Evolutionary conservation across 2,329 filamentous ascomycete genomes (phyloP).

Genomic region (Pseudocercospora fijiensis): DNA sequence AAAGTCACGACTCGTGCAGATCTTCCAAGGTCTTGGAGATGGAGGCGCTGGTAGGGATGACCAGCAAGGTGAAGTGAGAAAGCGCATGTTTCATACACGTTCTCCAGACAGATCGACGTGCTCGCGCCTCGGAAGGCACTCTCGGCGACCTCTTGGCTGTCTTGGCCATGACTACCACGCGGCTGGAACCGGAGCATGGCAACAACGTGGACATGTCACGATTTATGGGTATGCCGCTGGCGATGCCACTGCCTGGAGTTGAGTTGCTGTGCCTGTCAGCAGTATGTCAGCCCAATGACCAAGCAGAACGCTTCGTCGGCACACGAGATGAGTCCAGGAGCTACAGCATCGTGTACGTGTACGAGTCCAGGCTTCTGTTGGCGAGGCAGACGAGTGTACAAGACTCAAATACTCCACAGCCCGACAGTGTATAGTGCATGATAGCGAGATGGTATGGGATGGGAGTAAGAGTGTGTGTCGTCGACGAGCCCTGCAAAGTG

Average conservation of each 20-base stretch:
- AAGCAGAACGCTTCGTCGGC: not conserved
- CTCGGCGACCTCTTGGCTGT: constrained; percentile 6
- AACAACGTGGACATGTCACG: not conserved
- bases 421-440: not conserved
- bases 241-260: not conserved
- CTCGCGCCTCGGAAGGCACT: constrained; percentile 6
- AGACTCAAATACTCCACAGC: not conserved
- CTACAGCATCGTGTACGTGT: not conserved
- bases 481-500: not conserved
- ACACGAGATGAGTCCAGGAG: not conserved
- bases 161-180: not conserved
- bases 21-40: not conserved
- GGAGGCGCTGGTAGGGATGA: not conserved
- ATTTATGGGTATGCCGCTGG: not conserved
- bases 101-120: constrained; percentile 8
- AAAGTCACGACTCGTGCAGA: no score
- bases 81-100: not conserved
- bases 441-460: not conserved
- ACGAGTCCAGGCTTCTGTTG: not conserved
- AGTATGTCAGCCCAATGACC: not conserved
- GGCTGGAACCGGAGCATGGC: not conserved
- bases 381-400: not conserved
- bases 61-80: constrained; percentile 1
- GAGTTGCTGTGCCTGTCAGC: not conserved
- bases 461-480: not conserved